A percentile compares a stretch with the other conserved stretches of the same genome.
These are phyloP conservation scores for Diaporthe citrichinensis DNA, from an alignment of 2,329 filamentous ascomycete species.

Conservation along the genomic window DNA sequence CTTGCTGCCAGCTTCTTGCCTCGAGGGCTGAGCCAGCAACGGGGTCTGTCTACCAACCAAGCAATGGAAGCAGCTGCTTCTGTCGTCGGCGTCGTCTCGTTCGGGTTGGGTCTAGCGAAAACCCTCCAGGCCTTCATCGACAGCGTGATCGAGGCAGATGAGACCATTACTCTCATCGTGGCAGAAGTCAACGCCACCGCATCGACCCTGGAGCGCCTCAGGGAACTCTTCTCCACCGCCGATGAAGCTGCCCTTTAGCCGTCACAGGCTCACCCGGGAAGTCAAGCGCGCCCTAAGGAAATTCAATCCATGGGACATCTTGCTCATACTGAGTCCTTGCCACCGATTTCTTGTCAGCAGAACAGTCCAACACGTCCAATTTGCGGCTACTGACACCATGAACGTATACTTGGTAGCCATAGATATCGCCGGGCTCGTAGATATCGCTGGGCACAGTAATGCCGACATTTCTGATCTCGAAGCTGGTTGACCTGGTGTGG, in stretches of 20 bases:
- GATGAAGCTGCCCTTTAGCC: not conserved
- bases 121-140: not conserved
- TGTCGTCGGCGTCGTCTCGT: not conserved
- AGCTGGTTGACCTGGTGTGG: not conserved
- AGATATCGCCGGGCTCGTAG: not conserved
- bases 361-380: not conserved
- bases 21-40: not conserved
- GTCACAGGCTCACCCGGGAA: not conserved
- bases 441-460: too few species aligned
- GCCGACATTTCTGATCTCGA: not conserved
- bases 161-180: not conserved
- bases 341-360: not conserved
- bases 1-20: not conserved
- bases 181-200: constrained; percentile 2
- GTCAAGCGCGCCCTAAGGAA: not conserved
- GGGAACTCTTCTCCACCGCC: not conserved
- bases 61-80: constrained; percentile 4
- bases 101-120: not conserved
- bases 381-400: not conserved
- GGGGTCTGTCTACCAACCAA: too few species aligned
- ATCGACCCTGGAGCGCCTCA: not conserved
- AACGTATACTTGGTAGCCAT: not conserved
- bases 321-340: not conserved
- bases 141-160: not conserved
- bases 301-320: not conserved